phyloP scores from a whole-genome alignment of 2,329 filamentous ascomycete species.

The Penicillium sp. region DNA sequence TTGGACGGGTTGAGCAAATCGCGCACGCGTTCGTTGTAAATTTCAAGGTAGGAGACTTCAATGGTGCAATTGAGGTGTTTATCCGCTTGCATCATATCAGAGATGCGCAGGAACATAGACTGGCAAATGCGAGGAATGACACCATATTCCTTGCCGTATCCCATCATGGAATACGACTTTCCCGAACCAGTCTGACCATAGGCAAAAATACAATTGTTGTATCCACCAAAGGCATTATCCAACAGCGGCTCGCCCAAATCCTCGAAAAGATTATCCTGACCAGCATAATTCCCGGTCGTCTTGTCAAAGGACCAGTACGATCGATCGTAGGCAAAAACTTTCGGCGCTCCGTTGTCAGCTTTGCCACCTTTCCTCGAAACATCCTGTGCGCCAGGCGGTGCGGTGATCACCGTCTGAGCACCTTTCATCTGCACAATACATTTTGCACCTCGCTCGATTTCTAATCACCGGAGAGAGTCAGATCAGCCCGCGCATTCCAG shows the following conservation, averaged over 20 bases:
- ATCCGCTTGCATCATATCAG: slow-evolving; percentile 67
- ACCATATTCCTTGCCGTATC: slow-evolving; percentile 91
- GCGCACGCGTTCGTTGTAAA: slow-evolving; percentile 97
- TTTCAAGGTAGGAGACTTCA: slow-evolving; percentile 97
- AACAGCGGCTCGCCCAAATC: slow-evolving; percentile 88
- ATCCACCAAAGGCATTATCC: slow-evolving; percentile 97
- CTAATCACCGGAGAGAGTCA: slow-evolving; percentile 50
- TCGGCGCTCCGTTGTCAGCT: slow-evolving; percentile 68
- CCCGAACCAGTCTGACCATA: slow-evolving; percentile 98
- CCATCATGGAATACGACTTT: slow-evolving; percentile 99
- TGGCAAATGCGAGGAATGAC: slow-evolving; percentile 97
- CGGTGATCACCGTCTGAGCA: slow-evolving; percentile 82
- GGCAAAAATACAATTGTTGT: slow-evolving; percentile 99
- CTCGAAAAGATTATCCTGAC: slow-evolving; percentile 84
- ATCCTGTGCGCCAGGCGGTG: slow-evolving; percentile 66
- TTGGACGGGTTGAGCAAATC: slow-evolving; percentile 94
- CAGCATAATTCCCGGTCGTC: slow-evolving; percentile 78
- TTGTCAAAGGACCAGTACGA: slow-evolving; percentile 98
- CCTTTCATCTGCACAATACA: slow-evolving; percentile 97
- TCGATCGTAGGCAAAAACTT: slow-evolving; percentile 92
- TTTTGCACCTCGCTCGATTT: slow-evolving; percentile 89
- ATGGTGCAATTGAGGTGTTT: slow-evolving; percentile 85
- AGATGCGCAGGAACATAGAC: slow-evolving; percentile 93
- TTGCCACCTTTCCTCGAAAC: slow-evolving; percentile 62
- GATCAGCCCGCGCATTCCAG: slow-evolving; percentile 7